Base-by-base conservation (phyloP, 2,329 filamentous ascomycete genomes). In the Fragosphaeria purpurea region DNA sequence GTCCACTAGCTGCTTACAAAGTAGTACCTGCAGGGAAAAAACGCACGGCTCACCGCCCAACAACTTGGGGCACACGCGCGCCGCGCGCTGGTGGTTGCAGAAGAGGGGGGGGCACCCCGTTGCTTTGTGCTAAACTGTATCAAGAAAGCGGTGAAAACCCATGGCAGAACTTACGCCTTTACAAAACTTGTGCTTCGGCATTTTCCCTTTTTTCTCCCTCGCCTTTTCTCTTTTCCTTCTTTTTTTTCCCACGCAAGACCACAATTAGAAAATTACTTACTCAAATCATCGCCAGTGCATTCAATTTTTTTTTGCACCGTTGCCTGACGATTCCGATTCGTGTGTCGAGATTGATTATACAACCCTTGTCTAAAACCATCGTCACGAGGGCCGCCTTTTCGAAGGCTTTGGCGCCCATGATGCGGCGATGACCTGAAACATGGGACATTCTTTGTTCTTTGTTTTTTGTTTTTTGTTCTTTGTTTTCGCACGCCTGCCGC, bases 381-480 rank as follows among this genome's bases (percentile, higher is more conserved):
- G 73, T 79, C 77, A 79, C 75, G 78, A 82, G 78, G 76, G 77
- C 77, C 77, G 52, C 75, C 75, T 74, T 66, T 61, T 47, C 51
- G 64, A 75, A 38, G 53, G 44, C 33, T 44, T 13, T 68, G 76
- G 76, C 75, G 71, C 62, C 76, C 78, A 81, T 80, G 78, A 81
- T 77, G 72, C 75, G 78, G 60, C 79, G 78, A 81, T 81, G 77
- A 82, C 78, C 78, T 80, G 74, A 79, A 71, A 72, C 76, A 79
- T 56, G 65, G 70, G 70, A 80, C 77, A 80, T 60, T 32, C 41
- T 33, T 45, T 42, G 8, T 11, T 11, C 22, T 39, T 33, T 50
- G 10, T 51, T 47, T 33, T 10, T 51, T 32, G 45, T 35, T 30
- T 34, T 38, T 8, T 42, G 30, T 42, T 34, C 8, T 44, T 30